Evolutionary conservation across 768 basidiomycete species (phyloP).

Genomic region (Panus rudis): DNA sequence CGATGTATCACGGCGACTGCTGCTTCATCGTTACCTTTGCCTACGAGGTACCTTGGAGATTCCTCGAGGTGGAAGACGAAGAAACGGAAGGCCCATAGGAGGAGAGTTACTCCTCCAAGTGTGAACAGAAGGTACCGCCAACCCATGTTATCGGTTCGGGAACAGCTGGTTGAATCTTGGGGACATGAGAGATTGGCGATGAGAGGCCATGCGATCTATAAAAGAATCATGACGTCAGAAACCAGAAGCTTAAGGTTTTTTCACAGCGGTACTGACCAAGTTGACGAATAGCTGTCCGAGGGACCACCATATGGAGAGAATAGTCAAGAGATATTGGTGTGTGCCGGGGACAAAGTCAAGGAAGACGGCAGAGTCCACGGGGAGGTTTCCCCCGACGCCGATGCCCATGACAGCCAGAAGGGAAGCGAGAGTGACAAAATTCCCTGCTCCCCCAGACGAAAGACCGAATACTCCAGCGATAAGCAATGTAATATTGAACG

Average conservation of each 20-base stretch:
- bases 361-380: constrained; percentile 48
- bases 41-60: constrained; percentile 52
- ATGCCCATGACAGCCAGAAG: constrained; percentile 39
- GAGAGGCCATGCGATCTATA: constrained; percentile 52
- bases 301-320: constrained; percentile 55
- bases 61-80: constrained; percentile 48
- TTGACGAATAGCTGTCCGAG: constrained; percentile 46
- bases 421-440: constrained; percentile 42
- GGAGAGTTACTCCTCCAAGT: constrained; percentile 44
- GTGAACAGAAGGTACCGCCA: constrained; percentile 55
- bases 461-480: constrained; percentile 48
- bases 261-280: constrained; percentile 27
- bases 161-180: constrained; percentile 25
- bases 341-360: constrained; percentile 46
- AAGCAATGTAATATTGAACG: constrained; percentile 50
- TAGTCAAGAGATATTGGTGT: constrained; percentile 52
- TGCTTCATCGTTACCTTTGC: constrained; percentile 44
- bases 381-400: constrained; percentile 52
- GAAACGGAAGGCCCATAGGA: constrained; percentile 47
- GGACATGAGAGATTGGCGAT: constrained; percentile 49
- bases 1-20: constrained; percentile 42
- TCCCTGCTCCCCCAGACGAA: constrained; percentile 38
- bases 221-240: background rate
- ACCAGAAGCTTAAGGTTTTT: background rate
- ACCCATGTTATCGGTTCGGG: constrained; percentile 48